phyloP scores from a whole-genome alignment of 176 grass and related monocot species.

The Luzula sylvatica region DNA sequence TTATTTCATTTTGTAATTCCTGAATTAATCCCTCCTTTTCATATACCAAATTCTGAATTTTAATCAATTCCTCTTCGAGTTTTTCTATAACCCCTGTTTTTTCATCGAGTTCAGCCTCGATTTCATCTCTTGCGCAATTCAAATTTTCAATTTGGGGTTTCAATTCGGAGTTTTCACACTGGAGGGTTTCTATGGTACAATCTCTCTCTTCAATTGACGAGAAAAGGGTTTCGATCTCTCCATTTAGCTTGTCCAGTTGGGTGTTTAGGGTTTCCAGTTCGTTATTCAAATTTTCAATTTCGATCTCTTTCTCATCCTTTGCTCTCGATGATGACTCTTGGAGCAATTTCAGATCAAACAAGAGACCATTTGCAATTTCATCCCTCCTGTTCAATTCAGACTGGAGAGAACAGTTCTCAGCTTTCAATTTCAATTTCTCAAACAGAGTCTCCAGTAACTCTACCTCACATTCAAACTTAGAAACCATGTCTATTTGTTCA shows the following conservation, averaged over 20 bases:
- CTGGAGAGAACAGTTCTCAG: slow-evolving; percentile 37
- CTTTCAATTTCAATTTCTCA: slow-evolving; percentile 37
- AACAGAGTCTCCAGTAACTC: slow-evolving; percentile 36
- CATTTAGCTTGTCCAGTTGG: slow-evolving; percentile 34
- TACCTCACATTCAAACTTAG: slow-evolving; percentile 48
- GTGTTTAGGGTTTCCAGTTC: slow-evolving; percentile 44
- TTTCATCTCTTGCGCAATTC: slow-evolving; percentile 21
- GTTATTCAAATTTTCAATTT: slow-evolving; percentile 40
- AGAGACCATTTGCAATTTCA: slow-evolving; percentile 62
- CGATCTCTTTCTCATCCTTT: slow-evolving; percentile 59
- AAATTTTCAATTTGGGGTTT: slow-evolving; percentile 42
- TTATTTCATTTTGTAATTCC: slow-evolving; percentile 38
- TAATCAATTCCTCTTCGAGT: slow-evolving; percentile 51
- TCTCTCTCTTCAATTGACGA: slow-evolving; percentile 46
- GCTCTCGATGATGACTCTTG: slow-evolving; percentile 72
- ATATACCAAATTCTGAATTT: slow-evolving; percentile 27
- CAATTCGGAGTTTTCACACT: slow-evolving; percentile 47
- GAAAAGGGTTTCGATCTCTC: slow-evolving; percentile 37
- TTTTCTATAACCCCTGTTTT: slow-evolving; percentile 26
- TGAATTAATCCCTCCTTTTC: slow-evolving; percentile 17
- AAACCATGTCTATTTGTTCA: slow-evolving; percentile 38
- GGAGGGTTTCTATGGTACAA: slow-evolving; percentile 27
- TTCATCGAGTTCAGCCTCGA: slow-evolving; percentile 48
- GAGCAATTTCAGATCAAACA: slow-evolving; percentile 86
- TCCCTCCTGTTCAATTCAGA: slow-evolving; percentile 77